phyloP scores from a whole-genome alignment of 129 eudicot genomes.

The Escallonia herrerae region DNA sequence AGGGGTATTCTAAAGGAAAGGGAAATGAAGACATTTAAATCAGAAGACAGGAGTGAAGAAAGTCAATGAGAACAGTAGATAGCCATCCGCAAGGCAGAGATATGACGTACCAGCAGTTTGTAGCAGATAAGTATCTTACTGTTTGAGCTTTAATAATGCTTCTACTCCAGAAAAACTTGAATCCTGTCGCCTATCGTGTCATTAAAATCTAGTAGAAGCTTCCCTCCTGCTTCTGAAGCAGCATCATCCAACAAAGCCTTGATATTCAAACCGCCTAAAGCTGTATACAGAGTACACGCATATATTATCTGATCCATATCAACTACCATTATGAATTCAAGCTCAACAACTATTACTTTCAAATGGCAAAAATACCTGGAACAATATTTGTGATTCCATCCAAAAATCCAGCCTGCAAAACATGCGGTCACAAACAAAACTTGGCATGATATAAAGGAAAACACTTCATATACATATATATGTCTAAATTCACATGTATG shows the following conservation, averaged over 20 bases:
- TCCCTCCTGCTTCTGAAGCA: constrained; percentile 64
- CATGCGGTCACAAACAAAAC: background rate
- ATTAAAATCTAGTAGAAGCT: constrained; percentile 66
- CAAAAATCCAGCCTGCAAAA: constrained; percentile 87
- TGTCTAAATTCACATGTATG: too few species aligned
- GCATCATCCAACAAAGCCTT: constrained; percentile 71
- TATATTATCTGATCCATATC: background rate
- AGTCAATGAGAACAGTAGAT: too few species aligned
- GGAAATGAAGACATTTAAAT: too few species aligned
- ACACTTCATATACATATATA: too few species aligned
- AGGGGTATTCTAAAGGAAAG: too few species aligned
- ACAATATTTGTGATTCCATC: constrained; percentile 88
- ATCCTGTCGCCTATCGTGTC: constrained; percentile 79
- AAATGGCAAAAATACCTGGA: constrained; percentile 53
- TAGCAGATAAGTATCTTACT: background rate
- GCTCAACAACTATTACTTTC: background rate
- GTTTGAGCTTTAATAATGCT: background rate
- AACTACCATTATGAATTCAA: background rate
- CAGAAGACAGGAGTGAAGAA: too few species aligned
- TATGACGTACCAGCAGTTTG: background rate
- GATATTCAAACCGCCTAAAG: constrained; percentile 80
- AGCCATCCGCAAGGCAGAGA: too few species aligned
- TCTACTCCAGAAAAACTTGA: constrained; percentile 78
- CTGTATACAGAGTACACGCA: constrained; percentile 22
- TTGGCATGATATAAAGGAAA: background rate